Conservation (phyloP, 2,329 filamentous ascomycete species). For the Tolypocladium paradoxum region DNA sequence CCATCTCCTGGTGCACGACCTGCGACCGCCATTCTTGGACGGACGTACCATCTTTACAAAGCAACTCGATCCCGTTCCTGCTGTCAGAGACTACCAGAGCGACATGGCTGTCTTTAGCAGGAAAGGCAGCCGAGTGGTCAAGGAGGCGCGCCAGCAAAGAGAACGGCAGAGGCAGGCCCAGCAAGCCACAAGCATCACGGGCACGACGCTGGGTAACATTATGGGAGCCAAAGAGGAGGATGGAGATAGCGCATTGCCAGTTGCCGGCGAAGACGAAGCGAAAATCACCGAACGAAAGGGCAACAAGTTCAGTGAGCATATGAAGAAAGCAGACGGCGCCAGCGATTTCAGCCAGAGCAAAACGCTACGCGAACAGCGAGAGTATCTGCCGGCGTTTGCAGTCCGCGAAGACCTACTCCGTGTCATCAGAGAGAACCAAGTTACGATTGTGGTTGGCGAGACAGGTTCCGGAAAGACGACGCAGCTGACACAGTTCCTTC, state of each 20-base stretch:
- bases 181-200: slow-evolving; percentile 85
- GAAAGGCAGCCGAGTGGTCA: slow-evolving; percentile 88
- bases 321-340: slow-evolving; percentile 77
- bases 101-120: slow-evolving; percentile 98
- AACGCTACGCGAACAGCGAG: slow-evolving; percentile 77
- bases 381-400: slow-evolving; percentile 90
- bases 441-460: slow-evolving; percentile 92
- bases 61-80: slow-evolving; percentile 88
- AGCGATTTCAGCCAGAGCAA: slow-evolving; percentile 93
- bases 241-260: slow-evolving; percentile 77
- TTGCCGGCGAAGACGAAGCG: slow-evolving; percentile 58
- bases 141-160: slow-evolving; percentile 80
- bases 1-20: slow-evolving; percentile 84
- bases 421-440: slow-evolving; percentile 93
- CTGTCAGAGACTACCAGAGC: slow-evolving; percentile 85
- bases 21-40: slow-evolving; percentile 89
- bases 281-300: slow-evolving; percentile 37
- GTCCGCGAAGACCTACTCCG: slow-evolving; percentile 86
- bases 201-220: slow-evolving; percentile 84
- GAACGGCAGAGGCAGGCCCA: slow-evolving; percentile 92
- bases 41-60: slow-evolving; percentile 95
- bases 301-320: slow-evolving; percentile 78
- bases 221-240: slow-evolving; percentile 93
- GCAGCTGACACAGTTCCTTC: slow-evolving; percentile 88
- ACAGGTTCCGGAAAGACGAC: slow-evolving; percentile 98